Evolutionary conservation across 371 early-diverging fungal species (phyloP), one percentile per base, ranked within the genome.

Genomic region (Choanephora cucurbitarum): DNA sequence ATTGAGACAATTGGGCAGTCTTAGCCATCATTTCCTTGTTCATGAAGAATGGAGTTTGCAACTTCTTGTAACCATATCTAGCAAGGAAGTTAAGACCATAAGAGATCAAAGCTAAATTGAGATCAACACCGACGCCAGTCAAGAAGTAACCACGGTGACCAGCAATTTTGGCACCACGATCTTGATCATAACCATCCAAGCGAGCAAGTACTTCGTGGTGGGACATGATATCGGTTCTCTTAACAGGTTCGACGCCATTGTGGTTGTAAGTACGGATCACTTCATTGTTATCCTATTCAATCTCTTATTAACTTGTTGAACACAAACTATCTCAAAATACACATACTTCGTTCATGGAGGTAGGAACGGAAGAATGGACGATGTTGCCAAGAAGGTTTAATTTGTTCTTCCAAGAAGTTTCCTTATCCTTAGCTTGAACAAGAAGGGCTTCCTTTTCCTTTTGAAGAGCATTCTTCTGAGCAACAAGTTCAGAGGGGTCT

Each of bases 111-210:
- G 99, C 99, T 66, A 96, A 77, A 75, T 96, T 96, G 52, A 99
- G 84, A 66, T 96, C 94, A 19, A 99, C 99, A 70, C 99, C 98
- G 7, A 86, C 89, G 39, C 92, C 94, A 18, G 89, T 93, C 67
- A 99, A 82, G 77, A 97, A 99, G 75, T 97, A 99, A 47, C 98
- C 99, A 67, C 99, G 95, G 80, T 99, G 99, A 17, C 99, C 99
- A 32, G 98, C 93, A 48, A 99, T 92, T 62, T 96, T 96, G 67
- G 94, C 84, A 76, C 93, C 97, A 65, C 99, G 86, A 52, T 90
- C 92, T 60, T 91, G 83, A 69, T 99, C 98, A 66, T 90, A 95
- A 44, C 96, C 99, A 56, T 85, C 96, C 47, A 99, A 78, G 59
- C 91, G 88, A 58, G 89, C 79, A 69, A 98, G 79, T 13, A 98